A percentile compares a stretch with the other conserved stretches of the same genome.
phyloP scores from a whole-genome alignment of 176 grass and related monocot genomes.

The Zoysia pacifica region DNA sequence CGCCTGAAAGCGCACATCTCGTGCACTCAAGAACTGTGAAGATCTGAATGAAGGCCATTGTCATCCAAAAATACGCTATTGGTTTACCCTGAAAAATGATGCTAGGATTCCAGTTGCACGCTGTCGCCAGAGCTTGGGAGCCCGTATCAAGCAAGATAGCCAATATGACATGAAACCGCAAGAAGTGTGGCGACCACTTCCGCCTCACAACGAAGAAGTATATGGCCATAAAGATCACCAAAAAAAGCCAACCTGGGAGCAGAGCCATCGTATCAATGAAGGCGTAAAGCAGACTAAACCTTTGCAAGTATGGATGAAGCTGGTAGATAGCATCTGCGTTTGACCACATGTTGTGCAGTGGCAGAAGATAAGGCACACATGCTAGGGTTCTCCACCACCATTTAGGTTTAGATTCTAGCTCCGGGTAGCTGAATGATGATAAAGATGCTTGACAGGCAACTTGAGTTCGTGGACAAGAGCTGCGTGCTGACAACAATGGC shows the following conservation, averaged over 20 bases:
- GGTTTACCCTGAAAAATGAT: conserved; percentile 60
- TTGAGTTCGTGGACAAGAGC: conserved; percentile 20
- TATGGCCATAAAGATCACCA: conserved; percentile 62
- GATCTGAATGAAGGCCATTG: conserved; percentile 74
- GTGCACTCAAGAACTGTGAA: conserved; percentile 85
- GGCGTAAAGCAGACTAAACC: conserved; percentile 57
- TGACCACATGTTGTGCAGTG: conserved; percentile 84
- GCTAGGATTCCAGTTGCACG: conserved; percentile 77
- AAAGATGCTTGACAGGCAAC: conserved; percentile 58
- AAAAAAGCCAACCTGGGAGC: conserved; percentile 69
- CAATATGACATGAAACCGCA: conserved; percentile 84
- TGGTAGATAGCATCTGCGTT: conserved; percentile 77
- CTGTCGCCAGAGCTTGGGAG: conserved; percentile 60
- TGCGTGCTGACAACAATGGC: conserved; percentile 18
- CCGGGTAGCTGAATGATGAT: conserved; percentile 58
- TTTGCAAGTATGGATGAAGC: conserved; percentile 69
- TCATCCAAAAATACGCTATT: conserved; percentile 72
- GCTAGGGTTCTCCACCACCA: conserved; percentile 89
- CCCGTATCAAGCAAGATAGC: conserved; percentile 79
- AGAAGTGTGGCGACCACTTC: conserved; percentile 81
- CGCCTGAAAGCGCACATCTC: conserved; percentile 64
- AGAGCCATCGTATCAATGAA: conserved; percentile 83
- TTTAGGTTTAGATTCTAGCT: conserved; percentile 70
- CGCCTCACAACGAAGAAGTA: conserved; percentile 79
- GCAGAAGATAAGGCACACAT: conserved; percentile 76